phyloP scores from a whole-genome alignment of 371 early-diverging fungal genomes.

The Nosema muscidifuracis region DNA sequence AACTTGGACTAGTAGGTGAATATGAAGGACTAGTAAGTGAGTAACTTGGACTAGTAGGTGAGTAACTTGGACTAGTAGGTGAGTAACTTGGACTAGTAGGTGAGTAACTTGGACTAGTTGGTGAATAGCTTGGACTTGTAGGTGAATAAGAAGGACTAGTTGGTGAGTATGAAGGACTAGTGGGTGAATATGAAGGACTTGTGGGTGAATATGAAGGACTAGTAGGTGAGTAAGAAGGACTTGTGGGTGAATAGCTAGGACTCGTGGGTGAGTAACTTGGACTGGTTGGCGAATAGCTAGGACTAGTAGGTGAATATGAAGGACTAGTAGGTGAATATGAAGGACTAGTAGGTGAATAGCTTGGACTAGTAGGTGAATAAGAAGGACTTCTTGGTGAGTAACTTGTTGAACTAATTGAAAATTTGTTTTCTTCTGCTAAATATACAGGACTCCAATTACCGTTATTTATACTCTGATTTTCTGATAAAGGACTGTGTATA shows the following conservation, averaged over 20 bases:
- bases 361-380: constrained; percentile 63
- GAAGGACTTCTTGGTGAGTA: constrained; percentile 61
- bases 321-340: constrained; percentile 72
- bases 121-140: constrained; percentile 15
- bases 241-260: constrained; percentile 65
- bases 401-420: constrained; percentile 72
- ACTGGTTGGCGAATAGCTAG: constrained; percentile 61
- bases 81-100: constrained; percentile 67
- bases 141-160: constrained; percentile 13
- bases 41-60: constrained; percentile 66
- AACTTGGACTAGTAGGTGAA: constrained; percentile 65
- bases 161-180: constrained; percentile 66
- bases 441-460: constrained; percentile 27
- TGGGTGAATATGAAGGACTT: constrained; percentile 69
- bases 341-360: constrained; percentile 61
- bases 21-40: too few relatives aligned
- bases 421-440: constrained; percentile 34
- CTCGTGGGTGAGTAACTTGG: constrained; percentile 63
- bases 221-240: not conserved
- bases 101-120: constrained; percentile 66
- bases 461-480: constrained; percentile 15
- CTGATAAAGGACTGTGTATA: constrained; percentile 33
- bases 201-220: constrained; percentile 23
- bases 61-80: constrained; percentile 38
- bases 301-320: constrained; percentile 62